Base-by-base conservation (phyloP, 73 alveolate species). In the Durusdinium trenchii region DNA sequence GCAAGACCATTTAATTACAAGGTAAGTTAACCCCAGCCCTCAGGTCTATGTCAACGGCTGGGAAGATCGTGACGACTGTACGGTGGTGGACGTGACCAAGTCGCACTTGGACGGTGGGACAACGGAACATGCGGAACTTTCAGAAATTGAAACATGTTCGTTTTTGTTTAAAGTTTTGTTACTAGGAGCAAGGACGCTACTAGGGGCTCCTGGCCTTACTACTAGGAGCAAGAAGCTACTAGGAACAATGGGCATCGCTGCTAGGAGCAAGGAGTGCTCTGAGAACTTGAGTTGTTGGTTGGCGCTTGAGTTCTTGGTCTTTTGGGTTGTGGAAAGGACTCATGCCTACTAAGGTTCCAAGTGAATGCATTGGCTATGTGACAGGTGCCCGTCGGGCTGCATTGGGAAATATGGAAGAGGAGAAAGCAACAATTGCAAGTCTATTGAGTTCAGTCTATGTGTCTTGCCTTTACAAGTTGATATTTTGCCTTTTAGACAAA, bases 281-380 rank as follows among this genome's bases (percentile, higher is more conserved):
- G n/a, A n/a, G n/a, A 16, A 60, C 73, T 20, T 60, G 73, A 60
- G 32, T 28, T 32, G 26, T 3, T 30, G 32, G 10, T 38, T 36
- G 51, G n/a, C 3, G 51, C 43, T 26, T 28, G 86, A 42, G 6
- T n/a, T n/a, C 26, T 23, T 0, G 86, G 50, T 28, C 46, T 60
- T 45, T 42, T 45, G 51, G 36, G 51, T 32, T 57, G 35, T 81
- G 60, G 67, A 81, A 23, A 40, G 92, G 0, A n/a, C 36, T 6
- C 10, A 32, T 45, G 6, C 75, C 69, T 26, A 47, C 46, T 78
- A 38, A 93, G 99, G 99, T 93, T 64, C 99, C 99, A 9, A 93
- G 99, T 67, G 99, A 93, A 61, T 93, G 99, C 93, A 93, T 93
- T 64, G 99, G 99, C 93, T 93, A 93, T 20, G 99, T 93, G 67